A percentile compares a stretch with the other conserved stretches of the same genome.
Conservation (phyloP, 1,139 yeast genomes). For the Eremothecium gossypii region DNA sequence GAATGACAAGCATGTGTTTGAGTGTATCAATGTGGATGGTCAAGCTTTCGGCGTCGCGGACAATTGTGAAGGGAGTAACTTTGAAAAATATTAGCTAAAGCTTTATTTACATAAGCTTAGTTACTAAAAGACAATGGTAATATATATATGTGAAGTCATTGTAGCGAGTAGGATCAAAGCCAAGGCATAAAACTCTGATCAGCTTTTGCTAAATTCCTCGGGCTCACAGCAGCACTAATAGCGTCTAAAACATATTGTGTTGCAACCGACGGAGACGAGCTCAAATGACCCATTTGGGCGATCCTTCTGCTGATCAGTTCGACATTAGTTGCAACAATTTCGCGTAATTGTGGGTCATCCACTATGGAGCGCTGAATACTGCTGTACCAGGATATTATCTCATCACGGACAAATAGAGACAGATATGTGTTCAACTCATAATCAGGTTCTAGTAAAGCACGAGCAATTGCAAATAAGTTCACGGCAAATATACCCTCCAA, state of each 20-base stretch:
- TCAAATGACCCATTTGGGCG: constrained; percentile 66
- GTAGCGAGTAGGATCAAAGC: constrained; percentile 33
- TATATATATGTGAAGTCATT: background rate
- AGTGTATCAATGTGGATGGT: background rate
- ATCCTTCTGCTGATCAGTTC: constrained; percentile 70
- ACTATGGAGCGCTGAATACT: constrained; percentile 57
- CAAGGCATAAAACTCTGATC: constrained; percentile 97
- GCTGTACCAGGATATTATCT: constrained; percentile 85
- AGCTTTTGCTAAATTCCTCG: constrained; percentile 84
- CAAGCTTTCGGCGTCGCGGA: too few relatives aligned
- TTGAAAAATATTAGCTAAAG: too few relatives aligned
- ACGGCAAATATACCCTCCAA: constrained; percentile 88
- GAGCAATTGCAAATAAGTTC: constrained; percentile 74
- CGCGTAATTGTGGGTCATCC: constrained; percentile 69
- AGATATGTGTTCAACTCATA: constrained; percentile 81
- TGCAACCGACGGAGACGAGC: constrained; percentile 70
- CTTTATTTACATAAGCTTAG: background rate
- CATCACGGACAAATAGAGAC: constrained; percentile 90
- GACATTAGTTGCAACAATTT: constrained; percentile 81
- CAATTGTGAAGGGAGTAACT: too few relatives aligned
- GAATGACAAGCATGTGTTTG: constrained; percentile 2
- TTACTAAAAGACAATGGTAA: background rate
- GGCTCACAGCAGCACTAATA: constrained; percentile 92
- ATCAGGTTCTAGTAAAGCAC: constrained; percentile 84
- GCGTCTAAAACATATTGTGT: constrained; percentile 88